Evolutionary conservation across 164 flowering plant genomes (phyloP), one percentile per base, ranked within the genome.

Genomic region (Euptelea pleiosperma): DNA sequence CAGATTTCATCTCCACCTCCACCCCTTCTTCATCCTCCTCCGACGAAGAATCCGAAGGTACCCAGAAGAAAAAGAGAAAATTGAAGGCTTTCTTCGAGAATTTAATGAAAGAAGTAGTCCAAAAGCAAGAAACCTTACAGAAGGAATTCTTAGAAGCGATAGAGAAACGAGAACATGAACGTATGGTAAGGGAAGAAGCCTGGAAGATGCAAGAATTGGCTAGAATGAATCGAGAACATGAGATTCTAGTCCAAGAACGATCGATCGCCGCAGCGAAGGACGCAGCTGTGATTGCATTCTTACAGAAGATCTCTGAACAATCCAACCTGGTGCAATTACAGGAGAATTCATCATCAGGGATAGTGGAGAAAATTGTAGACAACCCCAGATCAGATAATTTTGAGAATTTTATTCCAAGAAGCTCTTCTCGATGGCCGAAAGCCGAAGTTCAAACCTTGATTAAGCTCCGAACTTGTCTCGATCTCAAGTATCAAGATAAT

Each of bases 351-450:
- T 28, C 56, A 31, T 42, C n/a, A n/a, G n/a, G n/a, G n/a, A n/a
- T 4, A 8, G 19, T 43, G 18, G 37, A 29, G n/a, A 69, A 58
- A 31, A 47, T n/a, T 33, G 4, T 62, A 31, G 77, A 66, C 2
- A 35, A 15, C 8, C 29, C 57, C 19, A 66, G 54, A 48, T 24
- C 18, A 11, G 52, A 72, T 37, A 66, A 66, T 11, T 73, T 70
- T 1, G 75, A 60, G 25, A 71, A 36, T 49, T 33, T 29, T 14
- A 18, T 24, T 1, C 25, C 52, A 1, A 30, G 70, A 9, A 75
- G 82, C 63, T 74, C 87, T 2, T 82, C 91, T 1, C 43, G 95
- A 44, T 87, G 95, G 95, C 95, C 95, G 9, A 87, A 85, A 67
- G 67, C 76, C 0, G 91, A 87, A 37, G 76, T 87, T 0, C 40